phyloP scores from a whole-genome alignment of 2,329 filamentous ascomycete genomes.

The Diaporthe longicolla region DNA sequence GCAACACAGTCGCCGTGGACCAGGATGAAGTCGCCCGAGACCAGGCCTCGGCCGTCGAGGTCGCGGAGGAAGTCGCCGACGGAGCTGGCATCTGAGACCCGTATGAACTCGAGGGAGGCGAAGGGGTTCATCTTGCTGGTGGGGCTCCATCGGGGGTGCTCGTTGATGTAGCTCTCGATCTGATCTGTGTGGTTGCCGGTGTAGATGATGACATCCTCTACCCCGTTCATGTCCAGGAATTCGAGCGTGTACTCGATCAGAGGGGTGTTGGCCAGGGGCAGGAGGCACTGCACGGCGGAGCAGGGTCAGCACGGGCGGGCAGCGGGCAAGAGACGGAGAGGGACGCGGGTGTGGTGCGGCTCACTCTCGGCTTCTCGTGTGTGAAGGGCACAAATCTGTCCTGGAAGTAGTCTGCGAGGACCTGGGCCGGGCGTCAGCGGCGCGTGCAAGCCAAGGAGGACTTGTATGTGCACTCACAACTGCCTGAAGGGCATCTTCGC shows the following conservation, averaged over 20 bases:
- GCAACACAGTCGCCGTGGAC: constrained; percentile 94
- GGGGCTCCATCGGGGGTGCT: constrained; percentile 79
- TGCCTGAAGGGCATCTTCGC: constrained; percentile 71
- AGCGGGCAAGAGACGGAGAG: constrained; percentile 2
- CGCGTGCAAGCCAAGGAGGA: constrained; percentile 44
- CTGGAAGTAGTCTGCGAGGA: constrained; percentile 95
- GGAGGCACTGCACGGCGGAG: constrained; percentile 76
- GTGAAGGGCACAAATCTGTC: constrained; percentile 92
- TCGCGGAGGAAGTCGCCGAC: constrained; percentile 96
- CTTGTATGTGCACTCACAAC: constrained; percentile 59
- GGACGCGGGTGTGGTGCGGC: constrained; percentile 47
- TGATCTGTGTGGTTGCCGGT: constrained; percentile 88
- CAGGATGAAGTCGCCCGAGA: constrained; percentile 91
- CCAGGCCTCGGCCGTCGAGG: constrained; percentile 86
- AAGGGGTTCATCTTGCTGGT: constrained; percentile 75
- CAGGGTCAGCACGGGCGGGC: constrained; percentile 40
- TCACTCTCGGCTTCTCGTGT: constrained; percentile 86
- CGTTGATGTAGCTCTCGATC: constrained; percentile 87
- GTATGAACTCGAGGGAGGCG: constrained; percentile 84
- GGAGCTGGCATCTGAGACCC: constrained; percentile 85
- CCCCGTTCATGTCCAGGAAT: constrained; percentile 93
- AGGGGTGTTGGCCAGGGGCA: constrained; percentile 93
- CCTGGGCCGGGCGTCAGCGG: constrained; percentile 61
- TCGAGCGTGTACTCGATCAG: constrained; percentile 98
- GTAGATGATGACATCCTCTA: constrained; percentile 95